These are phyloP conservation scores for Pythium periplocum DNA, from an alignment of 352 stramenopile species.

Conservation along the genomic window DNA sequence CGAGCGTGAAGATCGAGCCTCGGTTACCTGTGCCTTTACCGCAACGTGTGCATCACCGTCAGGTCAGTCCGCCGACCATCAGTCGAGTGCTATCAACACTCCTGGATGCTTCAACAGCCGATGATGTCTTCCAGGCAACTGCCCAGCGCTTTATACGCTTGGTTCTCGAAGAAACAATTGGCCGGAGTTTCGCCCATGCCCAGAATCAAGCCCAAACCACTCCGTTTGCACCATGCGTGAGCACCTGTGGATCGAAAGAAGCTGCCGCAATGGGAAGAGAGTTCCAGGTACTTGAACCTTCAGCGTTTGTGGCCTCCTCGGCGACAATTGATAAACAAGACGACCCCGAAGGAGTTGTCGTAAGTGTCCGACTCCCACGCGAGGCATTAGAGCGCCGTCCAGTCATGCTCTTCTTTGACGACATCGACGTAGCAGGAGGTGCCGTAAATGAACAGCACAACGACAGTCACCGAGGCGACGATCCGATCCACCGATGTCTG, in stretches of 20 bases:
- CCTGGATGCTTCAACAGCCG: not conserved
- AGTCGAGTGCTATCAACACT: conserved; percentile 1
- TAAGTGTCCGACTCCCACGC: not conserved
- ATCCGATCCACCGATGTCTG: not conserved
- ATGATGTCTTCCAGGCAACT: not conserved
- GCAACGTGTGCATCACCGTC: not conserved
- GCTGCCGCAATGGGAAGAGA: not conserved
- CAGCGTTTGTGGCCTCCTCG: not conserved
- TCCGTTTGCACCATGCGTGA: no score
- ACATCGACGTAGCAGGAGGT: not conserved
- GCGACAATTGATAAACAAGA: not conserved
- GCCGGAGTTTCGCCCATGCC: conserved; percentile 2
- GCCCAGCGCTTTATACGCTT: not conserved
- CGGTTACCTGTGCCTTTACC: no score
- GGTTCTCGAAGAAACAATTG: conserved; percentile 3
- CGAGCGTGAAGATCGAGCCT: no score
- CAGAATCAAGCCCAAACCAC: not conserved
- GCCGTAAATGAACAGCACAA: no score
- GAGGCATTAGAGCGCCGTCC: not conserved
- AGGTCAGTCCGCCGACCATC: not conserved
- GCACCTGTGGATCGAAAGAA: not conserved
- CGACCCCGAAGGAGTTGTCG: not conserved
- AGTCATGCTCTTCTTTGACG: not conserved
- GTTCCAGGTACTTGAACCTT: not conserved
- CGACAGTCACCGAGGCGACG: no score